These are phyloP conservation scores for Prinsepia uniflora DNA, from an alignment of 306 rosid genomes.

Conservation along the genomic window DNA sequence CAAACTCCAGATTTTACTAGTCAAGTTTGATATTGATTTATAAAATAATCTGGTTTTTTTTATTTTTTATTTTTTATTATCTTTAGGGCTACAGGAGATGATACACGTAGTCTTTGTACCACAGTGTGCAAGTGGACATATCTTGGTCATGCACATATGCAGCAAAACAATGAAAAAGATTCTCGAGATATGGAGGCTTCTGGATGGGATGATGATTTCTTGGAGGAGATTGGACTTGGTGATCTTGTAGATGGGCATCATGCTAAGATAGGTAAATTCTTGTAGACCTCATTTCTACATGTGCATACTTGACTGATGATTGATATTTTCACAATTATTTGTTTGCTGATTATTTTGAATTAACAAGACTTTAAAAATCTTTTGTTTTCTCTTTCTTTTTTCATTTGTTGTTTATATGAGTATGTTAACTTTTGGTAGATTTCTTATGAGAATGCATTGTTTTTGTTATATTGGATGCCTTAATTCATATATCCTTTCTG, in stretches of 20 bases:
- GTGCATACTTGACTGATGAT: not conserved
- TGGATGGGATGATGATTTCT: conserved; percentile 99
- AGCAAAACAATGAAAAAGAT: conserved; percentile 54
- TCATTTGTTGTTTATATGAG: not conserved
- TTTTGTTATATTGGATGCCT: not conserved
- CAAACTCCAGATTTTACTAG: conserved; percentile 14
- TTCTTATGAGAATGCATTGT: not conserved
- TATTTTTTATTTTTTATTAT: conserved; percentile 19
- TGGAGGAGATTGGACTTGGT: conserved; percentile 98
- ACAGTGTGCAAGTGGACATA: conserved; percentile 97
- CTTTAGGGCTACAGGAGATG: conserved; percentile 90
- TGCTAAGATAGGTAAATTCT: conserved; percentile 78
- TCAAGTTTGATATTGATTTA: conserved; percentile 25
- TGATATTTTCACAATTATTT: not conserved
- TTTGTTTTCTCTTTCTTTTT: not conserved
- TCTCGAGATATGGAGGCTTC: conserved; percentile 89
- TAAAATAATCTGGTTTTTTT: conserved; percentile 14
- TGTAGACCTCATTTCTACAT: not conserved
- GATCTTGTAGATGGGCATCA: conserved; percentile 96
- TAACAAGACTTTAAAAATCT: not conserved
- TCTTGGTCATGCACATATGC: conserved; percentile 99
- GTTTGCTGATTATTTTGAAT: not conserved
- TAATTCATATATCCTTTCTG: not conserved
- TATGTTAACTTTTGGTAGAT: not conserved
- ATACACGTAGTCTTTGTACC: conserved; percentile 95